Evolutionary conservation across 768 basidiomycete genomes (phyloP).

Genomic region (Termitomyces titanicus): DNA sequence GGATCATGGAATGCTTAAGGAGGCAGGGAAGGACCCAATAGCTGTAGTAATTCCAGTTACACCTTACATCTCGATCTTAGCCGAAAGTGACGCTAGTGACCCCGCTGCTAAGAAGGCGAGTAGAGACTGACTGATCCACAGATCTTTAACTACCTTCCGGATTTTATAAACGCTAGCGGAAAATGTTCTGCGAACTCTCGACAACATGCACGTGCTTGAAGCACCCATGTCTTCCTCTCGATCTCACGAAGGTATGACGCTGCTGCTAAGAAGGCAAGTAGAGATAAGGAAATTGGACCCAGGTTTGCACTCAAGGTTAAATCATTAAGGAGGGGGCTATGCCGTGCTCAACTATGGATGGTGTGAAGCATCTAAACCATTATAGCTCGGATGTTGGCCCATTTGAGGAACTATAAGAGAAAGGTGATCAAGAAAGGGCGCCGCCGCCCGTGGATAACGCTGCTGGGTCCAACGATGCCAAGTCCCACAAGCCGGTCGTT

Average conservation of each 20-base stretch:
- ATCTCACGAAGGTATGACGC: no score
- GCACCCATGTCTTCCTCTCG: no score
- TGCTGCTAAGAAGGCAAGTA: no score
- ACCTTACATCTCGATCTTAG: no score
- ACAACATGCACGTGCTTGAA: slow-evolving; percentile 89
- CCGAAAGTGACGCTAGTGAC: slow-evolving; percentile 73
- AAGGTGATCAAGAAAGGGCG: slow-evolving; percentile 19
- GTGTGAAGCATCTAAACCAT: slow-evolving; percentile 51
- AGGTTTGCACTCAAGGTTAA: slow-evolving; percentile 93
- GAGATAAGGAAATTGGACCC: slow-evolving; percentile 98
- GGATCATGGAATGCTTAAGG: not conserved
- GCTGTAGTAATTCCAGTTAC: not conserved
- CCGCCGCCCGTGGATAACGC: slow-evolving; percentile 15
- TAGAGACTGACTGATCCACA: not conserved
- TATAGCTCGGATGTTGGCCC: slow-evolving; percentile 50
- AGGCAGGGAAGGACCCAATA: not conserved
- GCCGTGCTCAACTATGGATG: slow-evolving; percentile 72
- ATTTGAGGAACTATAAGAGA: slow-evolving; percentile 26
- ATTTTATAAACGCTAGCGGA: slow-evolving; percentile 73
- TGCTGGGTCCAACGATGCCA: slow-evolving; percentile 16
- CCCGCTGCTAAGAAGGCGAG: slow-evolving; percentile 76
- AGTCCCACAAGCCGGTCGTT: slow-evolving; percentile 29
- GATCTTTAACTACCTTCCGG: not conserved
- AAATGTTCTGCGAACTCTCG: slow-evolving; percentile 89
- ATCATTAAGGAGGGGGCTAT: slow-evolving; percentile 81